phyloP scores from a whole-genome alignment of 2,329 filamentous ascomycete genomes.

The Cryoendolithus antarcticus region DNA sequence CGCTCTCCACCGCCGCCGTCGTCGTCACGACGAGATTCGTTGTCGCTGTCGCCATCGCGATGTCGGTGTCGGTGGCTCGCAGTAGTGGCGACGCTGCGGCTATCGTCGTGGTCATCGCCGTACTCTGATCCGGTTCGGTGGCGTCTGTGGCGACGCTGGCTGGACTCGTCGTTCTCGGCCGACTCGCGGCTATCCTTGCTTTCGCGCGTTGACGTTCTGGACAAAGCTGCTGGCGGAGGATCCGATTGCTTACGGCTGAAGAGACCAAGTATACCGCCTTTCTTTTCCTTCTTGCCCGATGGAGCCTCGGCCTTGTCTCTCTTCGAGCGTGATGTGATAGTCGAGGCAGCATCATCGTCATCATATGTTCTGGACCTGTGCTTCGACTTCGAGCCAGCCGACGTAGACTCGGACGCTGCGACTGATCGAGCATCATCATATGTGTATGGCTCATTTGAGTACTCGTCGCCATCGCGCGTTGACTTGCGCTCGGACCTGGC shows the following conservation, averaged over 20 bases:
- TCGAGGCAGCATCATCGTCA: conserved; percentile 30
- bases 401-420: conserved; percentile 22
- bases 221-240: too few relatives aligned
- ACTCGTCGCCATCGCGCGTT: too few relatives aligned
- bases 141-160: conserved; percentile 29
- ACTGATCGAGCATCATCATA: conserved; percentile 11
- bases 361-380: conserved; percentile 17
- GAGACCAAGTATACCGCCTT: conserved; percentile 33
- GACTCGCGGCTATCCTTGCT: conserved; percentile 9
- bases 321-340: conserved; percentile 28
- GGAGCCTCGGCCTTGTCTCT: conserved; percentile 26
- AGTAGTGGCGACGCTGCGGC: conserved; percentile 12
- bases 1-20: conserved; percentile 9
- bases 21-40: too few relatives aligned
- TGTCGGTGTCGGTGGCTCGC: conserved; percentile 4
- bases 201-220: conserved; percentile 13
- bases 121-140: conserved; percentile 6
- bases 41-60: conserved; percentile 7
- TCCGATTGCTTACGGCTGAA: conserved; percentile 35
- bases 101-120: conserved; percentile 10
- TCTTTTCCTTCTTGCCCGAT: conserved; percentile 30
- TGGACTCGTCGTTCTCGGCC: conserved; percentile 27
- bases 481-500: too few relatives aligned
- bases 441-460: conserved; percentile 6
- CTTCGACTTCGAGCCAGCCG: too few relatives aligned